Evolutionary conservation across 352 stramenopile genomes (phyloP), one percentile per base, ranked within the genome.

Genomic region (Vaucheria bursata): DNA sequence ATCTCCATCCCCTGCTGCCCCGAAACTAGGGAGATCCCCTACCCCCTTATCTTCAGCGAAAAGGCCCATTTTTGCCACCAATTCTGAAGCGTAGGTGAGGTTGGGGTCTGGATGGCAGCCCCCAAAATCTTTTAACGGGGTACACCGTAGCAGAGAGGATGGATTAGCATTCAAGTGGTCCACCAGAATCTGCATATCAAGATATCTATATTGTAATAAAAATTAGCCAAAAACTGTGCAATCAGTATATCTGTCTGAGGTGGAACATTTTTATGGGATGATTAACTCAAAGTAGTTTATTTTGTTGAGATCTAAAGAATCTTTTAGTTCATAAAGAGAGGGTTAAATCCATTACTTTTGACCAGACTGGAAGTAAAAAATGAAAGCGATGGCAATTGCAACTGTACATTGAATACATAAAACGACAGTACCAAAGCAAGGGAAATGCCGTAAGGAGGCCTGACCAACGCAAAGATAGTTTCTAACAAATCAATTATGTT

Each of bases 61-160:
- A 32, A 99, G 88, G 50, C 95, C 95, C 92, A 99, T 97, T 72
- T 90, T 89, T 85, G 95, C 90, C 45, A 98, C 96, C 32, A 99
- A 85, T 64, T 96, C 91, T 74, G 93, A 90, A 5, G 95, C 96
- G 86, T 99, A 99, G 67, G 92, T 98, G 59, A 99, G 85, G 87
- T 99, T 99, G n/a, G 96, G 96, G 88, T 99, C 96, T 34, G 96
- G 95, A 85, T 99, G 96, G 38, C 88, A 87, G 70, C 93, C 90
- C 40, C 90, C 91, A 86, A 99, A 99, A 88, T 99, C 94, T 71
- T 96, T 90, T 59, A 85, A 74, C 50, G 89, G 89, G 85, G 92
- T 85, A 85, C 88, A 92, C 65, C 50, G 87, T 73, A 79, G 53
- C 89, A 87, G 72, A 91, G 39, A 76, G 36, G 72, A 66, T 49